Evolutionary conservation across 2,329 filamentous ascomycete genomes (phyloP).

Genomic region (Botrytis cinerea): DNA sequence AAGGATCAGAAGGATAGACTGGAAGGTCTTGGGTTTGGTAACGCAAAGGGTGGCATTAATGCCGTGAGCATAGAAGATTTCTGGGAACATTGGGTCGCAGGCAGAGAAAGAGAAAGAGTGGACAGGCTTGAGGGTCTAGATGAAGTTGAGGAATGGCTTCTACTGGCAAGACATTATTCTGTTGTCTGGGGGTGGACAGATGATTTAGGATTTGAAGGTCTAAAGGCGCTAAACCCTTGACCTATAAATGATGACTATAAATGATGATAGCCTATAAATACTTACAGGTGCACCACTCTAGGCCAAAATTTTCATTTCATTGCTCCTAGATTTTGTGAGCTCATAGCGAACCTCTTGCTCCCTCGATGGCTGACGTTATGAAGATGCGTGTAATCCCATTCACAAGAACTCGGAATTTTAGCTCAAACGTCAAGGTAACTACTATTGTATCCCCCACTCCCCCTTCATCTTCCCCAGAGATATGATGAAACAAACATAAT

Average conservation of each 20-base stretch:
- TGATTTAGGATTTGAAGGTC: conserved; percentile 19
- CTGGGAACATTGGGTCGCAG: conserved; percentile 73
- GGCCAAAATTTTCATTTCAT: background rate
- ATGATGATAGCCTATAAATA: background rate
- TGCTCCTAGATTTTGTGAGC: background rate
- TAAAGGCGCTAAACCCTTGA: background rate
- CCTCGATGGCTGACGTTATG: background rate
- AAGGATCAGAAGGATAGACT: conserved; percentile 69
- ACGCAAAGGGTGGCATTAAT: conserved; percentile 48
- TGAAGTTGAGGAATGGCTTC: conserved; percentile 90
- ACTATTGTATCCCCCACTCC: background rate
- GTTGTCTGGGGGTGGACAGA: conserved; percentile 79
- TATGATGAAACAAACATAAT: background rate
- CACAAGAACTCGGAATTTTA: background rate
- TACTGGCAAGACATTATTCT: conserved; percentile 86
- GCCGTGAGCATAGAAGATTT: conserved; percentile 66
- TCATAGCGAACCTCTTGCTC: background rate
- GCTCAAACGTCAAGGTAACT: background rate
- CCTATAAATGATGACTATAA: background rate
- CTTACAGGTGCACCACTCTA: background rate
- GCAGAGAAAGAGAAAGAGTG: conserved; percentile 75
- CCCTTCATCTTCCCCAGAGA: background rate
- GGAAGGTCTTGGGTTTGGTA: conserved; percentile 62
- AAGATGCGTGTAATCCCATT: background rate
- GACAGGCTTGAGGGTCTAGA: conserved; percentile 83